Base-by-base conservation (phyloP, 2,329 filamentous ascomycete genomes). In the Fusarium papillatum region DNA sequence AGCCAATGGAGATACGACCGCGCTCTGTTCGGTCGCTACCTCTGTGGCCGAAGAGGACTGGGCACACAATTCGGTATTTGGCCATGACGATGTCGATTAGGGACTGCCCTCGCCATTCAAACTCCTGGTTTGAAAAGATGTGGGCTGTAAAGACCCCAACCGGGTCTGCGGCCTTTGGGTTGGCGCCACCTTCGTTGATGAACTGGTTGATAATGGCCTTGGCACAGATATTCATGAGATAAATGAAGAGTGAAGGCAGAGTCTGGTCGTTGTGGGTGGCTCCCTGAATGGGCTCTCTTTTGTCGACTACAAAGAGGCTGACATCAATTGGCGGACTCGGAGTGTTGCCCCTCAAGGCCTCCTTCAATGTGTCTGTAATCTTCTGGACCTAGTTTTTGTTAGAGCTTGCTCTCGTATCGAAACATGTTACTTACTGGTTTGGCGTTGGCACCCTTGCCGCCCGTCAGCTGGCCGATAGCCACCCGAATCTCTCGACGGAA, bases 11-110 rank as follows among this genome's bases (percentile, higher is more conserved):
- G 22, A 84, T 77, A 16, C 93, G 90, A 1, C 95, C 95, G 14
- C 87, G 87, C 57, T 92, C 89, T 1, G 93, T 97, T 72, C 89
- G 92, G 82, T 98, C 95, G 73, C 88, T 92, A 29, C 95, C 96
- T 53, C 91, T 89, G 75, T 96, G 91, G 22, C 96, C 96, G 82
- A 97, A 98, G 1, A 99, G 87, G 2, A 95, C 93, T 0, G 97
- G 96, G 79, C 95, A 98, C 5, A 91, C 88, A 19, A 94, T 88
- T 71, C 95, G 92, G 80, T 95, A 94, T 83, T 98, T 98, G 66
- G 96, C 88, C 79, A 98, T 93, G 36, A 98, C 88, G 70, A 98
- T 94, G 81, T 97, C 95, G 64, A 95, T 93, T 69, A 98, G 87
- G 1, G 93, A 89, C 60, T 89, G 84, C 11, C 91, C 93, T 63